Conservation (phyloP, 2,329 filamentous ascomycete genomes). For the Beauveria australis region DNA sequence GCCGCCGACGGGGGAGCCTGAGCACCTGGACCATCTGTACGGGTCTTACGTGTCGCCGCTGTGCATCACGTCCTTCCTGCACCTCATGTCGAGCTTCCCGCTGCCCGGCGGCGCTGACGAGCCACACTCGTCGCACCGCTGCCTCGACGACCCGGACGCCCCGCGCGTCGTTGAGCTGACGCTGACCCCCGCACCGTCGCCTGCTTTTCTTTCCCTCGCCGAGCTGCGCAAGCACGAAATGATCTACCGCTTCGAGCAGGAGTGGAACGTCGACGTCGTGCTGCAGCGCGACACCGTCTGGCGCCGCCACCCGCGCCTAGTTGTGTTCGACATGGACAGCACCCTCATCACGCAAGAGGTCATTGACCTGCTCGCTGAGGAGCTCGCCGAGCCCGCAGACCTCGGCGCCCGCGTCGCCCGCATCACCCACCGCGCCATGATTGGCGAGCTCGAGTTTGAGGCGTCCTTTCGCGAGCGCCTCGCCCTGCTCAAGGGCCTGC, state of each 20-base stretch:
- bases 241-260: slow-evolving; percentile 75
- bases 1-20: slow-evolving; percentile 43
- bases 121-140: slow-evolving; percentile 54
- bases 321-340: slow-evolving; percentile 98
- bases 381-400: slow-evolving; percentile 59
- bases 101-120: slow-evolving; percentile 42
- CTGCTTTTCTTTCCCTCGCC: slow-evolving; percentile 55
- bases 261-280: slow-evolving; percentile 82
- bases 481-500: slow-evolving; percentile 70
- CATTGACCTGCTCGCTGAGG: slow-evolving; percentile 87
- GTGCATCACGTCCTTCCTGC: slow-evolving; percentile 57
- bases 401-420: slow-evolving; percentile 75
- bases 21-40: slow-evolving; percentile 57
- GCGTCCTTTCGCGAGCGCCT: slow-evolving; percentile 75
- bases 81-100: slow-evolving; percentile 57
- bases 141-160: slow-evolving; percentile 51
- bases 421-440: slow-evolving; percentile 92
- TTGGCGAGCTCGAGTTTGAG: slow-evolving; percentile 89
- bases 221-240: slow-evolving; percentile 74
- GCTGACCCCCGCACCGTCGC: slow-evolving; percentile 51
- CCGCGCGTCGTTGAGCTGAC: slow-evolving; percentile 60
- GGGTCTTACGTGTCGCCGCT: slow-evolving; percentile 58
- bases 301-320: slow-evolving; percentile 72
- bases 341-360: slow-evolving; percentile 96
- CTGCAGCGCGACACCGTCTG: slow-evolving; percentile 67